Conservation (phyloP, 345 rosid genomes). For the sweet orange (Citrus sinensis) region DNA sequence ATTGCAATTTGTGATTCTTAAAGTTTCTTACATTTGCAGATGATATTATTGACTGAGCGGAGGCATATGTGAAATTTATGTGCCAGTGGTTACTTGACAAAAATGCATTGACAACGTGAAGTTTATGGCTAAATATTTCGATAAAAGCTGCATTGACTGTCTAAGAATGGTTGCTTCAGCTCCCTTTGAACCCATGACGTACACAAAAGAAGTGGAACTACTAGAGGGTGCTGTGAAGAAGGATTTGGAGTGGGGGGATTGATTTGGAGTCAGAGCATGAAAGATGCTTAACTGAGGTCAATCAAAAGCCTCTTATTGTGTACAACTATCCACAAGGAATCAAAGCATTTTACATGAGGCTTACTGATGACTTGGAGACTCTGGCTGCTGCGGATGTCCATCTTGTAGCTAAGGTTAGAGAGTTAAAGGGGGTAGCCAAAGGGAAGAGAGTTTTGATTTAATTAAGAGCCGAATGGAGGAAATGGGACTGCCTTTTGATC, state of each 20-base stretch:
- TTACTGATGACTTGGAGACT: slow-evolving; percentile 72
- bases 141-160: slow-evolving; percentile 67
- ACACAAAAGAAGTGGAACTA: slow-evolving; percentile 71
- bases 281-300: slow-evolving; percentile 86
- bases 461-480: slow-evolving; percentile 61
- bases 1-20: background rate
- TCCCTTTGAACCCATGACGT: slow-evolving; percentile 70
- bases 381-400: slow-evolving; percentile 81
- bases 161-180: slow-evolving; percentile 71
- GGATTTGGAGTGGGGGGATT: slow-evolving; percentile 77
- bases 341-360: slow-evolving; percentile 92
- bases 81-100: slow-evolving; percentile 78
- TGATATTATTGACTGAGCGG: slow-evolving; percentile 95
- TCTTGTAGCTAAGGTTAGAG: too few species aligned
- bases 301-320: slow-evolving; percentile 82
- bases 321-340: slow-evolving; percentile 86
- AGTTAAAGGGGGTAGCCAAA: slow-evolving; percentile 73
- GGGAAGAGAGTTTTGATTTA: slow-evolving; percentile 76
- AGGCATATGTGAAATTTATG: slow-evolving; percentile 80
- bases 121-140: slow-evolving; percentile 76
- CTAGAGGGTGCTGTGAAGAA: slow-evolving; percentile 2
- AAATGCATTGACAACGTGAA: slow-evolving; percentile 76
- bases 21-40: slow-evolving; percentile 35
- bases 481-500: slow-evolving; percentile 71
- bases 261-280: slow-evolving; percentile 96